These are phyloP conservation scores for Chalciporus sp. DNA, from an alignment of 1,284 basidiomycete species.

Conservation along the genomic window DNA sequence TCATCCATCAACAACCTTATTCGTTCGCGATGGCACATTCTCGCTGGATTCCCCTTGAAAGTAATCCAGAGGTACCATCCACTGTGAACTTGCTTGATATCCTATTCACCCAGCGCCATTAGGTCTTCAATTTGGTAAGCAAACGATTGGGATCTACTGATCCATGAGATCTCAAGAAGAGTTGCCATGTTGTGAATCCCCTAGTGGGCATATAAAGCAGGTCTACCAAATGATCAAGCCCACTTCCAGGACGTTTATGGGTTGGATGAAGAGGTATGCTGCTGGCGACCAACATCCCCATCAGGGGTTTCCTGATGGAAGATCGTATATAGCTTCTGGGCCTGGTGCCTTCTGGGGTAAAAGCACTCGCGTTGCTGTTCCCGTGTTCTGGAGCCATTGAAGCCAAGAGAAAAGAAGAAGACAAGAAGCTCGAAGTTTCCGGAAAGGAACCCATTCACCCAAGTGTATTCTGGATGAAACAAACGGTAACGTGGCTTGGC, in stretches of 20 bases:
- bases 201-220: slow-evolving; percentile 79
- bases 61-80: slow-evolving; percentile 66
- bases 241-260: slow-evolving; percentile 84
- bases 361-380: slow-evolving; percentile 83
- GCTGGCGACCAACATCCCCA: background rate
- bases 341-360: slow-evolving; percentile 71
- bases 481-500: slow-evolving; percentile 53
- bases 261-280: slow-evolving; percentile 68
- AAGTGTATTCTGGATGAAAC: slow-evolving; percentile 74
- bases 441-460: slow-evolving; percentile 60
- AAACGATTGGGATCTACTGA: background rate
- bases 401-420: slow-evolving; percentile 56
- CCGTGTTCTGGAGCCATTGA: slow-evolving; percentile 63
- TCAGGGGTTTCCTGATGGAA: background rate
- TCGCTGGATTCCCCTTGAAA: slow-evolving; percentile 76
- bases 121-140: slow-evolving; percentile 58
- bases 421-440: slow-evolving; percentile 47
- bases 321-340: slow-evolving; percentile 57
- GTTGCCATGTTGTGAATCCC: background rate
- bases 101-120: slow-evolving; percentile 8
- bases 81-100: slow-evolving; percentile 1
- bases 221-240: slow-evolving; percentile 58
- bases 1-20: background rate
- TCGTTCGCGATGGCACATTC: slow-evolving; percentile 23
- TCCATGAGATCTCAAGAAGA: background rate